Conservation (phyloP, 2,329 filamentous ascomycete species). For the Colletotrichum neosansevieriae region DNA sequence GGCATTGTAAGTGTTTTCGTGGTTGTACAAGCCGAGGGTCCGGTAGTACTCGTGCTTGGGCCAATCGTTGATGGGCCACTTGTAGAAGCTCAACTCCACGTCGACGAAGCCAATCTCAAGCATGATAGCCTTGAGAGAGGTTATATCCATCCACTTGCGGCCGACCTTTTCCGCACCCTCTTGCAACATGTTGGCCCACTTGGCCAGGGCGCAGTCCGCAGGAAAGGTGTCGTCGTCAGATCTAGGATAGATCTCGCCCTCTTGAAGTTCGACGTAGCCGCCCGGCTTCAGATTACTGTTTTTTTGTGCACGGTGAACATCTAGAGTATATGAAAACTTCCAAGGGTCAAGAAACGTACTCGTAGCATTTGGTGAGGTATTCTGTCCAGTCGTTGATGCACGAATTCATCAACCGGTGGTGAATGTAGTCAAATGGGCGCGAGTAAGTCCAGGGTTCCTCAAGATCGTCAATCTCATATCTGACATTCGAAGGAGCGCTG, state of each 20-base stretch:
- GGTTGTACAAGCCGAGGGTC: constrained; percentile 46
- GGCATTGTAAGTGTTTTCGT: constrained; percentile 43
- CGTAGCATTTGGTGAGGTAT: not conserved
- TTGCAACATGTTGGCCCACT: not conserved
- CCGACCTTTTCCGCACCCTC: constrained; percentile 32
- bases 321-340: too few relatives aligned
- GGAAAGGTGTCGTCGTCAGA: too few relatives aligned
- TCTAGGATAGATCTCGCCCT: too few relatives aligned
- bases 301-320: too few relatives aligned
- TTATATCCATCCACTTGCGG: constrained; percentile 44
- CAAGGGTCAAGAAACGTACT: not conserved
- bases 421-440: constrained; percentile 66
- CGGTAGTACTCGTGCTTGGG: constrained; percentile 48
- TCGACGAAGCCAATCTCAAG: constrained; percentile 48
- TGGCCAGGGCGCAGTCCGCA: constrained; percentile 11
- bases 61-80: constrained; percentile 49
- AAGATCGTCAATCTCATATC: constrained; percentile 67
- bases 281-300: not conserved
- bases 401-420: constrained; percentile 51
- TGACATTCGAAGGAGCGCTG: constrained; percentile 64
- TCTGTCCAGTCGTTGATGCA: not conserved
- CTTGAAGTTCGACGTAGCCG: too few relatives aligned
- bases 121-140: constrained; percentile 45
- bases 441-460: constrained; percentile 64
- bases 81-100: constrained; percentile 45